A percentile compares a stretch with the other conserved stretches of the same genome.
phyloP scores from a whole-genome alignment of 441 rosid species.

The Corymbia citriodora region DNA sequence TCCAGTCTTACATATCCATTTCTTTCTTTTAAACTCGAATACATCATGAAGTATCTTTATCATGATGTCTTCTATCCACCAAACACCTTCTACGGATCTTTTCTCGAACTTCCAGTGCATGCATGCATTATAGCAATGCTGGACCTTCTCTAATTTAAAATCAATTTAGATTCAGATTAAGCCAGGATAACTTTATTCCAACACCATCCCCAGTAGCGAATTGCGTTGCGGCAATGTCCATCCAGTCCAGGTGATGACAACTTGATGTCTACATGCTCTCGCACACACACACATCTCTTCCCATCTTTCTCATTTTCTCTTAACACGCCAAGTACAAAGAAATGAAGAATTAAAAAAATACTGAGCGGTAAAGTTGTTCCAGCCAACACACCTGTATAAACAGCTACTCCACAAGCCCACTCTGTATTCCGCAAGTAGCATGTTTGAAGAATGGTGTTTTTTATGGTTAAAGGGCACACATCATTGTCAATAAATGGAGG shows the following conservation, averaged over 20 bases:
- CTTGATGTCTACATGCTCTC: neutral
- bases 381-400: slow-evolving; percentile 74
- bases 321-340: neutral
- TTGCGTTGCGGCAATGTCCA: neutral
- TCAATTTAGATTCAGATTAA: neutral
- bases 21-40: neutral
- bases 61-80: neutral
- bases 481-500: slow-evolving; percentile 98
- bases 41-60: neutral
- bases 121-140: neutral
- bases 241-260: neutral
- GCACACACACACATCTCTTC: neutral
- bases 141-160: neutral
- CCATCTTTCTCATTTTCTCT: neutral
- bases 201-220: neutral
- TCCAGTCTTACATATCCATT: neutral
- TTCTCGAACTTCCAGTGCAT: neutral
- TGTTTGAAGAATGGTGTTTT: slow-evolving; percentile 93
- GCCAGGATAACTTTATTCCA: neutral
- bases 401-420: slow-evolving; percentile 99
- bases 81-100: neutral
- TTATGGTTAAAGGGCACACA: slow-evolving; percentile 87
- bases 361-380: neutral
- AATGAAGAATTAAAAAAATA: slow-evolving; percentile 1
- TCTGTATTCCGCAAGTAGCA: slow-evolving; percentile 97